Evolutionary conservation across 116 monocot genomes (phyloP).

Genomic region (Papilionanthe hybrid): DNA sequence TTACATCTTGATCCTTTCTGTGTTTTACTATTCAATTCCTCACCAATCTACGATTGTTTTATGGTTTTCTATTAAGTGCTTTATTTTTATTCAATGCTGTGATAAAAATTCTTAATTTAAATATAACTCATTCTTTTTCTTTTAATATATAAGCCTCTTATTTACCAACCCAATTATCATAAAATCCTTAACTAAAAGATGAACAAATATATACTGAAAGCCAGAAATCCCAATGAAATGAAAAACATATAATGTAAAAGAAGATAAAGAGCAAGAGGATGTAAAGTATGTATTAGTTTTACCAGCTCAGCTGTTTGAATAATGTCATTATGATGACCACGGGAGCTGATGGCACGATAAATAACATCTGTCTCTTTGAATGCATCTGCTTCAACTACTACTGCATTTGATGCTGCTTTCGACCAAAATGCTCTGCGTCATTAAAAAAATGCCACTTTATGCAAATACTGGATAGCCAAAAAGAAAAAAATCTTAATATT

Average conservation of each 20-base stretch:
- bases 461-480: not conserved
- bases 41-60: too few relatives aligned
- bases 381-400: slow-evolving; percentile 92
- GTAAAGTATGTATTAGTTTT: not conserved
- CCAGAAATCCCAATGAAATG: not conserved
- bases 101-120: too few relatives aligned
- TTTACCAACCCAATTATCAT: too few relatives aligned
- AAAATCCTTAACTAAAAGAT: too few relatives aligned
- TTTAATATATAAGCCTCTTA: too few relatives aligned
- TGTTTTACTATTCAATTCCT: too few relatives aligned
- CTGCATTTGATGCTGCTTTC: slow-evolving; percentile 42
- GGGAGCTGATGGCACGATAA: slow-evolving; percentile 75
- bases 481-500: not conserved
- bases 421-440: slow-evolving; percentile 70
- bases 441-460: not conserved
- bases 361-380: slow-evolving; percentile 94
- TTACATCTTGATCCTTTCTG: too few relatives aligned
- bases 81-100: too few relatives aligned
- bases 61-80: too few relatives aligned
- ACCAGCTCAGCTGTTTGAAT: slow-evolving; percentile 93
- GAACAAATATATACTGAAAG: too few relatives aligned
- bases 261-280: not conserved
- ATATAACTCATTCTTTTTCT: too few relatives aligned
- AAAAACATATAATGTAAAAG: not conserved
- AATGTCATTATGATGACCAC: slow-evolving; percentile 84